phyloP scores from a whole-genome alignment of 306 rosid species.

The Notholithocarpus densiflorus region DNA sequence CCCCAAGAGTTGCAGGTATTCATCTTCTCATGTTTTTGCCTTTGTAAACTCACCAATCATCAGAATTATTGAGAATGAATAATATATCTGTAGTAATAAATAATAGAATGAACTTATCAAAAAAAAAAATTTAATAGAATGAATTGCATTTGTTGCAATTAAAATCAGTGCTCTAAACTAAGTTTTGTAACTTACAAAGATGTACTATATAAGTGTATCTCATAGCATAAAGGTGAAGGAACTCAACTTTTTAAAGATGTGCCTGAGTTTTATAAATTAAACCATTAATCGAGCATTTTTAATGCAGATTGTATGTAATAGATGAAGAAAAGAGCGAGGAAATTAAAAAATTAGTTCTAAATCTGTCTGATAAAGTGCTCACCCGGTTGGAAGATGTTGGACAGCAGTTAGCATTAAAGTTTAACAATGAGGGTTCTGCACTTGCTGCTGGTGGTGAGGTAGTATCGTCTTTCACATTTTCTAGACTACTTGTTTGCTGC shows the following conservation, averaged over 20 bases:
- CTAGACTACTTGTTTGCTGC: not conserved
- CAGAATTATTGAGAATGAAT: no score
- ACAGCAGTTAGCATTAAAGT: conserved; percentile 75
- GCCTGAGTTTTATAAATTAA: not conserved
- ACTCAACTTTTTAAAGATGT: not conserved
- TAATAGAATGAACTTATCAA: no score
- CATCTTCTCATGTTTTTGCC: not conserved
- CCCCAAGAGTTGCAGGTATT: conserved; percentile 69
- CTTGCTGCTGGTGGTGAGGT: conserved; percentile 94
- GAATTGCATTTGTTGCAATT: no score
- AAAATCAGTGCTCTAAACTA: no score
- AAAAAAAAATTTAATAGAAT: no score
- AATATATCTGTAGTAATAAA: no score
- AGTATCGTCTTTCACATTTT: conserved; percentile 25
- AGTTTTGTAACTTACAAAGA: no score
- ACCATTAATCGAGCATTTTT: not conserved
- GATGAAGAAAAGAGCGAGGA: conserved; percentile 35
- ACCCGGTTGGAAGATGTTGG: conserved; percentile 61
- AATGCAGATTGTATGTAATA: conserved; percentile 72
- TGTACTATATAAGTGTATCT: no score
- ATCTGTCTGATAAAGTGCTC: conserved; percentile 46
- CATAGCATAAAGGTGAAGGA: not conserved
- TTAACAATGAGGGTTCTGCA: conserved; percentile 62
- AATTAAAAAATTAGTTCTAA: conserved; percentile 42
- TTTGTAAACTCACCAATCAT: no score